Evolutionary conservation across 73 alveolate species (phyloP).

Genomic region (Uronychia binucleata): DNA sequence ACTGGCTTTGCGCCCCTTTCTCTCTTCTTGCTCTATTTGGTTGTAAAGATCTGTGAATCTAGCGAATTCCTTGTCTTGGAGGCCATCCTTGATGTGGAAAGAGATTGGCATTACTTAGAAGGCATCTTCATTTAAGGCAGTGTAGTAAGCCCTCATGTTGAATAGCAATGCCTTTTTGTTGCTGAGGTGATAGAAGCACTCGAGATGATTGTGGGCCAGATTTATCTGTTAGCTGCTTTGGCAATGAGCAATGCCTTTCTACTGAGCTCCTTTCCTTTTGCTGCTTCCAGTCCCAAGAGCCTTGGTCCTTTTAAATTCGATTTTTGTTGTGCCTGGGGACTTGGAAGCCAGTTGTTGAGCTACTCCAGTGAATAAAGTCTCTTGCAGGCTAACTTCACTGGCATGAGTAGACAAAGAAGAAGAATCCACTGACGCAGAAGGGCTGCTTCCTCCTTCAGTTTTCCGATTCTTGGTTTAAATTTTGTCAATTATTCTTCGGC

Average conservation of each 20-base stretch:
- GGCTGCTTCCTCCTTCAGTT: neutral
- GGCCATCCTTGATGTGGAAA: conserved; percentile 42
- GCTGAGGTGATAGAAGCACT: conserved; percentile 37
- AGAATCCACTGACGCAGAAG: neutral
- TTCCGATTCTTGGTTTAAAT: neutral
- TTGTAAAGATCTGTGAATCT: conserved; percentile 23
- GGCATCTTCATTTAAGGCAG: conserved; percentile 14
- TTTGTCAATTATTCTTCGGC: conserved; percentile 15
- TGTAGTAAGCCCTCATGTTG: conserved; percentile 38
- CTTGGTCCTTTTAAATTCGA: neutral
- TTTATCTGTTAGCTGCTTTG: neutral
- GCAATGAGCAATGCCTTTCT: neutral
- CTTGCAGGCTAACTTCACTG: neutral
- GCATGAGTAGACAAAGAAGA: neutral
- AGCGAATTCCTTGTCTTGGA: conserved; percentile 26
- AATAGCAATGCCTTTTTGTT: conserved; percentile 43
- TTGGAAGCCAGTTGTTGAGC: neutral
- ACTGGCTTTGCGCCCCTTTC: conserved; percentile 4
- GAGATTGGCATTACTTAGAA: conserved; percentile 30
- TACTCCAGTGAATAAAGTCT: neutral
- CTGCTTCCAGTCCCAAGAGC: neutral
- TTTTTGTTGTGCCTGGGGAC: neutral
- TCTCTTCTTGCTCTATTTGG: conserved; percentile 4
- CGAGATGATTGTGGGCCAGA: conserved; percentile 43
- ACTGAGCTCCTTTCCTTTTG: neutral